A percentile compares a stretch with the other conserved stretches of the same genome.
These are phyloP conservation scores for Thuja plicata DNA, from an alignment of 83 land plant species.

Conservation along the genomic window DNA sequence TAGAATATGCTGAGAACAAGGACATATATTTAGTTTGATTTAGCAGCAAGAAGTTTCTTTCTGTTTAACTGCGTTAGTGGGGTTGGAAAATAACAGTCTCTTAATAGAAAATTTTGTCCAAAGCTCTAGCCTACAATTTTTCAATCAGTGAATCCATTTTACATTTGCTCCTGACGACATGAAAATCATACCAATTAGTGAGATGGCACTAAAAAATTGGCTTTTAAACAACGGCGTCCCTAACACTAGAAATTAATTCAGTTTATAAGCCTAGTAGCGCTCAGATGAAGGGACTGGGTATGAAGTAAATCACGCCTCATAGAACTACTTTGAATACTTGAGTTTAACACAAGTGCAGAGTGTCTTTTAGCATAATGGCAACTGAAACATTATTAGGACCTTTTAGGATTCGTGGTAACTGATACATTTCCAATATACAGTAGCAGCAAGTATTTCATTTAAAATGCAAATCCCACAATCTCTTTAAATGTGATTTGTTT, in stretches of 20 bases:
- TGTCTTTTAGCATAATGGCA: background rate
- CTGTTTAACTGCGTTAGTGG: background rate
- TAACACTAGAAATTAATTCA: too few relatives aligned
- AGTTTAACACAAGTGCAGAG: background rate
- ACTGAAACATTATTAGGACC: background rate
- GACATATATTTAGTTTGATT: background rate
- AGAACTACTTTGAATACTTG: background rate
- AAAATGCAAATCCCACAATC: background rate
- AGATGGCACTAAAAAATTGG: too few relatives aligned
- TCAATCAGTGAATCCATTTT: too few relatives aligned
- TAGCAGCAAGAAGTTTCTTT: background rate
- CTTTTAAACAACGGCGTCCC: too few relatives aligned
- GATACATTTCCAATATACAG: background rate
- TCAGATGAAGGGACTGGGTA: background rate
- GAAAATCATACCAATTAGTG: too few relatives aligned
- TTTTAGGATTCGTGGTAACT: background rate
- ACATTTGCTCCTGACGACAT: too few relatives aligned
- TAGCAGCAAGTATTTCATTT: background rate
- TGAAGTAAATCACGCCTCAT: background rate
- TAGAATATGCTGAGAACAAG: background rate
- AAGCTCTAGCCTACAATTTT: too few relatives aligned
- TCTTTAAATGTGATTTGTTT: background rate
- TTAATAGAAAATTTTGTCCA: too few relatives aligned
- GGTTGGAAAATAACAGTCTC: too few relatives aligned
- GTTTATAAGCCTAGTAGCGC: too few relatives aligned